Conservation (phyloP, 2,329 filamentous ascomycete species). For the Pleoardoris graminearum region DNA sequence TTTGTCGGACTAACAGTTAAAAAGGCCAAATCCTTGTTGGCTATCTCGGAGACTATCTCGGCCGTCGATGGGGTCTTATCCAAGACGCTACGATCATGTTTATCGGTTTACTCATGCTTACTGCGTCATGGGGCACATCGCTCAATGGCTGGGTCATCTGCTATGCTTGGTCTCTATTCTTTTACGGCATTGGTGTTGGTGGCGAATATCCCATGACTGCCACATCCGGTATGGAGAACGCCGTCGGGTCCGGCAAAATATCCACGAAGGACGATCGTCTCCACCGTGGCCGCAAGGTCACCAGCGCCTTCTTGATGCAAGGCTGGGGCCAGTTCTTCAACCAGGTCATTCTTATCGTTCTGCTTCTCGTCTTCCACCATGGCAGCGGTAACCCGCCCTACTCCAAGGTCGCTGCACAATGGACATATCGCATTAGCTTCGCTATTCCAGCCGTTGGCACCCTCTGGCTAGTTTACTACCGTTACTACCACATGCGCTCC, state of each 20-base stretch:
- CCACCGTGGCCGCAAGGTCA: constrained; percentile 94
- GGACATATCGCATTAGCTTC: constrained; percentile 90
- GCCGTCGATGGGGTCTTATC: constrained; percentile 91
- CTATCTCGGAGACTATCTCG: constrained; percentile 77
- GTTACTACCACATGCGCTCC: constrained; percentile 90
- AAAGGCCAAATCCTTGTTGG: constrained; percentile 76
- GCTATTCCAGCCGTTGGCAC: constrained; percentile 89
- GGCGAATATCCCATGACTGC: constrained; percentile 97
- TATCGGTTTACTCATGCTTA: constrained; percentile 86
- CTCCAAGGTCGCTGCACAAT: constrained; percentile 75
- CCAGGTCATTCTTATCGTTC: constrained; percentile 83
- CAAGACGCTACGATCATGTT: constrained; percentile 97
- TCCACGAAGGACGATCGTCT: constrained; percentile 92
- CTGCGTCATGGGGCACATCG: constrained; percentile 82
- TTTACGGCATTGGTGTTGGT: constrained; percentile 75
- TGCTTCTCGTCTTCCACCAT: constrained; percentile 86
- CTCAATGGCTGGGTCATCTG: constrained; percentile 96
- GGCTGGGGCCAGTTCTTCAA: constrained; percentile 97
- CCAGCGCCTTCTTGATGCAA: constrained; percentile 96
- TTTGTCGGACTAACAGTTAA: not conserved
- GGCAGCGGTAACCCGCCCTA: constrained; percentile 77
- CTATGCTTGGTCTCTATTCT: constrained; percentile 93
- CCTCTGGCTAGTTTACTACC: constrained; percentile 93
- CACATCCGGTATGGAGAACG: constrained; percentile 91
- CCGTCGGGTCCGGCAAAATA: constrained; percentile 79